Base-by-base conservation (phyloP, 2,329 filamentous ascomycete genomes). In the Orbilia blumenaviensis region DNA sequence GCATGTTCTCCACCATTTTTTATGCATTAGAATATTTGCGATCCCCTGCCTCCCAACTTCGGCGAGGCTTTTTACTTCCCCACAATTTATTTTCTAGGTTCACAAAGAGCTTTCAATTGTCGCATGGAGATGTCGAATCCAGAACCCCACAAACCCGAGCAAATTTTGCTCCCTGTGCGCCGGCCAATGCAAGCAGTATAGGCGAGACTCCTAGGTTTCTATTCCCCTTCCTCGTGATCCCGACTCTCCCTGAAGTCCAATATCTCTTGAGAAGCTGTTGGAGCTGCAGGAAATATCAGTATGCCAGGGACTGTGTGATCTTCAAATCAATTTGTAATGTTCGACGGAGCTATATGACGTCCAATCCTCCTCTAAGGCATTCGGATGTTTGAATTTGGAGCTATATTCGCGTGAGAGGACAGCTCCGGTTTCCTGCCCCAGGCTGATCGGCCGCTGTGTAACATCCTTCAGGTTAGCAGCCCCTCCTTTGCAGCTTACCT, bases 101-200 rank as follows among this genome's bases (percentile, higher is more conserved):
- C 52, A 56, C 56, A 61, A 44, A 29, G 29, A 38, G 21, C 23
- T 41, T 41, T 36, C 16, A 63, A 44, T 18, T 34, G 21, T 52
- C 62, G 62, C 46, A 56, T 66, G 46, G 62, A 66, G 34, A 52
- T 66, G 62, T 66, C 62, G 46, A 56, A 66, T 54, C 12, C 34
- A 66, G 62, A 66, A 36, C 32, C 60, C 36, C 41, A 44, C 58
- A 66, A 18, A 14, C 2, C 32, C 8, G 32, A 50, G 36, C 48
- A 66, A 32, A 44, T 23, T 52, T 38, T 25, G 29, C 32, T 14
- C 27, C 18, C 12, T 21, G 18, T 34, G 48, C 25, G 23, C 48
- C 48, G 48, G 48, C 27, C 27, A 54, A 14, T 54, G 48, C 44
- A 52, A 52, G 14, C 34, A 34, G 50, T 12, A 38, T 38, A 29